A percentile compares a stretch with the other conserved stretches of the same genome.
These are phyloP conservation scores for barrel medic (Medicago truncatula) DNA, from an alignment of 306 rosid species.

Conservation along the genomic window DNA sequence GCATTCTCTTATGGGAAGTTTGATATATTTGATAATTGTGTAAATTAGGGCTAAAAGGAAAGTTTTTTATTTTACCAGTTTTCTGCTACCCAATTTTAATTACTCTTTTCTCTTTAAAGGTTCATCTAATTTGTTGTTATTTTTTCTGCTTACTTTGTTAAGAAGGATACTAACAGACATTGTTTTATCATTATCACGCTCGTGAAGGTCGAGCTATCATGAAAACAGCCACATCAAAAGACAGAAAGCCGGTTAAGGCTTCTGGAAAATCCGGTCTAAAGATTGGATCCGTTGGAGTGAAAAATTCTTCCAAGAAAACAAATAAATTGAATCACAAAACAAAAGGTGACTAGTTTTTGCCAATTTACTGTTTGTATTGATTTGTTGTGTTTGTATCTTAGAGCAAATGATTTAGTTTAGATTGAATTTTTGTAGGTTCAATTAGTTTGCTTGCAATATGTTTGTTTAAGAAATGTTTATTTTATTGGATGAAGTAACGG, in stretches of 20 bases:
- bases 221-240: slow-evolving; percentile 46
- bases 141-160: slow-evolving; percentile 12
- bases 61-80: slow-evolving; percentile 17
- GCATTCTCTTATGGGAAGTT: too few species aligned
- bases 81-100: slow-evolving; percentile 10
- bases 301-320: slow-evolving; percentile 49
- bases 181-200: slow-evolving; percentile 21
- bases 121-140: slow-evolving; percentile 12
- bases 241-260: slow-evolving; percentile 48
- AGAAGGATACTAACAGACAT: slow-evolving; percentile 10
- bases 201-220: slow-evolving; percentile 52
- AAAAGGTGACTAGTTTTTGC: slow-evolving; percentile 49
- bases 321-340: slow-evolving; percentile 38
- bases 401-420: slow-evolving; percentile 13
- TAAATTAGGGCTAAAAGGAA: background rate
- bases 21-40: background rate
- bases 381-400: slow-evolving; percentile 7
- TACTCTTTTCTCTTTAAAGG: background rate
- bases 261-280: slow-evolving; percentile 44
- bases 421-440: background rate
- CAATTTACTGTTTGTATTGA: slow-evolving; percentile 15
- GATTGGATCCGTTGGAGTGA: slow-evolving; percentile 41
- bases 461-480: slow-evolving; percentile 16
- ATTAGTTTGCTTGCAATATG: slow-evolving; percentile 6
- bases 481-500: slow-evolving; percentile 18